Conservation (phyloP, 2,329 filamentous ascomycete species). For the Pseudonectria buxi region DNA sequence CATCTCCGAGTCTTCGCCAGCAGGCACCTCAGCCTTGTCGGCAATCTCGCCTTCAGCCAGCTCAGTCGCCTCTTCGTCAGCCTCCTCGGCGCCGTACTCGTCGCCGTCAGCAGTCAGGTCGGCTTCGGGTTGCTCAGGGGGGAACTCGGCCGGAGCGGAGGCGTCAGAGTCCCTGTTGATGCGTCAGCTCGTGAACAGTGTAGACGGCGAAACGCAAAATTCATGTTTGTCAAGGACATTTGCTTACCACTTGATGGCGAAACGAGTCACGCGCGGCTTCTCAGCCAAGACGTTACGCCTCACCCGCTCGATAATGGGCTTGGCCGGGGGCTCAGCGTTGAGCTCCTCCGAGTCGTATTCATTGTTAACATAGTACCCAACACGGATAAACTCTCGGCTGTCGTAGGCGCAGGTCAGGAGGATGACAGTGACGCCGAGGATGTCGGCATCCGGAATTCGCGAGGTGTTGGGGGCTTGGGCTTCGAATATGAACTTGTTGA, state of each 20-base stretch:
- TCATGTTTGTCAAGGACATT: background rate
- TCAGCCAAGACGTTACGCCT: constrained; percentile 88
- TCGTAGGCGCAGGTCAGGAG: constrained; percentile 96
- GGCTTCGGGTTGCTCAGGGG: constrained; percentile 94
- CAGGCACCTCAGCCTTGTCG: constrained; percentile 35
- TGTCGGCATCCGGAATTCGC: constrained; percentile 89
- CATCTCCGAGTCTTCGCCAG: constrained; percentile 69
- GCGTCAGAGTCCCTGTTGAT: constrained; percentile 84
- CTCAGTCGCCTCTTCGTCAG: constrained; percentile 61
- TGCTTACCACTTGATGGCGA: constrained; percentile 94
- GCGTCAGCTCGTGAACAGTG: constrained; percentile 1
- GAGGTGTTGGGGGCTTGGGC: constrained; percentile 85
- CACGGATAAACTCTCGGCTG: constrained; percentile 90
- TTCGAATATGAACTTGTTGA: constrained; percentile 98
- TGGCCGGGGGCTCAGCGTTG: constrained; percentile 79
- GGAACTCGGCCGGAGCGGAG: constrained; percentile 90
- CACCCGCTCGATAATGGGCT: constrained; percentile 88
- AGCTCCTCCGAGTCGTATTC: constrained; percentile 94
- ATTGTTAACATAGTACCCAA: constrained; percentile 99
- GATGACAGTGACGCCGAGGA: constrained; percentile 94
- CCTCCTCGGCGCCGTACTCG: constrained; percentile 86
- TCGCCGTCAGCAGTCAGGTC: constrained; percentile 80
- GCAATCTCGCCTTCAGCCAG: constrained; percentile 43
- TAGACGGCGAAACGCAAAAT: constrained; percentile 1
- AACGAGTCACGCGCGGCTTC: constrained; percentile 94